These are phyloP conservation scores for Basidioascus undulatus DNA, from an alignment of 768 basidiomycete genomes.

Conservation along the genomic window DNA sequence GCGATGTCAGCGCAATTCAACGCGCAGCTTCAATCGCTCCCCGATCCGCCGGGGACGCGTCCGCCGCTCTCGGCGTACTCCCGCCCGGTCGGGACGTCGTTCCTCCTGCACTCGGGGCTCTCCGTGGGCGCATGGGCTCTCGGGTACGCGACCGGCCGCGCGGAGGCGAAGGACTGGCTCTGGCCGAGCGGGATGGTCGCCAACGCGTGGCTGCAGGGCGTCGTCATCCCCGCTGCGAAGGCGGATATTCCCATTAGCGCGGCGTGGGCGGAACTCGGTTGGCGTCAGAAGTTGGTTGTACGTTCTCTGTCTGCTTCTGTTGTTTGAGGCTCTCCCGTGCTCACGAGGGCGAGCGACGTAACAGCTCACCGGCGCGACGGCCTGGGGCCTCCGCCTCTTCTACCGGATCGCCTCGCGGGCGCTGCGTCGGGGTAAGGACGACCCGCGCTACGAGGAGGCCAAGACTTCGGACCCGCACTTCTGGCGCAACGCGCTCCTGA, in stretches of 20 bases:
- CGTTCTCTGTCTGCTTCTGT: not conserved
- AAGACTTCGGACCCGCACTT: conserved; percentile 2
- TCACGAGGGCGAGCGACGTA: not conserved
- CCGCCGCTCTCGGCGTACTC: conserved; percentile 5
- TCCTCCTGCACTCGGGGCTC: conserved; percentile 9
- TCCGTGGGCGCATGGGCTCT: conserved; percentile 9
- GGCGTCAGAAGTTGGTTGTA: conserved; percentile 7
- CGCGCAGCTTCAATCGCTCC: no score
- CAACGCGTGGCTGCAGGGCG: conserved; percentile 9
- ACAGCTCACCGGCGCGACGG: conserved; percentile 10
- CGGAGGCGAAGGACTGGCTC: conserved; percentile 11
- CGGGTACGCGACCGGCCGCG: conserved; percentile 3
- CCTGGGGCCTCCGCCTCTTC: conserved; percentile 8
- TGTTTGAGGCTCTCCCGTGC: not conserved
- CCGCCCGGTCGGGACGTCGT: conserved; percentile 8
- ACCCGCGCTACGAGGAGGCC: conserved; percentile 9
- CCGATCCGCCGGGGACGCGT: no score
- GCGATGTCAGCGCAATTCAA: no score
- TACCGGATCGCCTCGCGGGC: conserved; percentile 5
- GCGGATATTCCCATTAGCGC: conserved; percentile 1
- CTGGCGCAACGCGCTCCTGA: conserved; percentile 8
- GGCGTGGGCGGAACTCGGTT: conserved; percentile 7
- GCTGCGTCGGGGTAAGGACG: conserved; percentile 7
- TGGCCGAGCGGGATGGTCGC: conserved; percentile 10
- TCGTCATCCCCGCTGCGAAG: conserved; percentile 4